phyloP scores from a whole-genome alignment of 2,329 filamentous ascomycete species.

The Sporothrix variecibatus region DNA sequence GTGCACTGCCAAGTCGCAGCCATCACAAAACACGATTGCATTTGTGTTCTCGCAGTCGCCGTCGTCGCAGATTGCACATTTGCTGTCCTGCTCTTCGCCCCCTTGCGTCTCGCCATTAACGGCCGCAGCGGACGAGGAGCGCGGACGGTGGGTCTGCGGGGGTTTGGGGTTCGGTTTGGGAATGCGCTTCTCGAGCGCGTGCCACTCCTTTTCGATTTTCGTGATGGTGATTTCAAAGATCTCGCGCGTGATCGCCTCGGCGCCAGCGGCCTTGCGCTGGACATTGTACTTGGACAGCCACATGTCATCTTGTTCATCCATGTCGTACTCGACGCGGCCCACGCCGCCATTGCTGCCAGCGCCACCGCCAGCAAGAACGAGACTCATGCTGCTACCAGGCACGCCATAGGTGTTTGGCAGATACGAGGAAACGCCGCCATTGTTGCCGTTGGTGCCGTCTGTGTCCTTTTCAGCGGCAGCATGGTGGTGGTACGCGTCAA shows the following conservation, averaged over 20 bases:
- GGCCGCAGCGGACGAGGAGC: slow-evolving; percentile 90
- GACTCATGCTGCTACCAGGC: slow-evolving; percentile 50
- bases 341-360: slow-evolving; percentile 49
- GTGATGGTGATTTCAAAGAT: slow-evolving; percentile 98
- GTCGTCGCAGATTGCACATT: slow-evolving; percentile 96
- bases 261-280: slow-evolving; percentile 70
- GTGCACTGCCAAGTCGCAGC: slow-evolving; percentile 94
- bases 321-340: slow-evolving; percentile 94
- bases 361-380: slow-evolving; percentile 15
- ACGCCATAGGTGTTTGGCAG: slow-evolving; percentile 31
- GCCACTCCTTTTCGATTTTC: slow-evolving; percentile 98
- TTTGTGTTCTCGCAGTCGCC: slow-evolving; percentile 99
- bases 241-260: slow-evolving; percentile 85
- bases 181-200: slow-evolving; percentile 91
- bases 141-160: slow-evolving; percentile 87
- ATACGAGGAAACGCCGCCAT: background rate
- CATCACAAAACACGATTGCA: slow-evolving; percentile 98
- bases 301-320: slow-evolving; percentile 98
- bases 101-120: slow-evolving; percentile 87
- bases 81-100: slow-evolving; percentile 93
- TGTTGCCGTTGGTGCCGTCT: slow-evolving; percentile 60
- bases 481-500: slow-evolving; percentile 43
- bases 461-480: slow-evolving; percentile 50
- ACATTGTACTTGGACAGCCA: slow-evolving; percentile 87
- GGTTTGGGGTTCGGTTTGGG: slow-evolving; percentile 97